Conservation (phyloP, 495 filamentous ascomycete species). For the Hyaloscypha finlandica region DNA sequence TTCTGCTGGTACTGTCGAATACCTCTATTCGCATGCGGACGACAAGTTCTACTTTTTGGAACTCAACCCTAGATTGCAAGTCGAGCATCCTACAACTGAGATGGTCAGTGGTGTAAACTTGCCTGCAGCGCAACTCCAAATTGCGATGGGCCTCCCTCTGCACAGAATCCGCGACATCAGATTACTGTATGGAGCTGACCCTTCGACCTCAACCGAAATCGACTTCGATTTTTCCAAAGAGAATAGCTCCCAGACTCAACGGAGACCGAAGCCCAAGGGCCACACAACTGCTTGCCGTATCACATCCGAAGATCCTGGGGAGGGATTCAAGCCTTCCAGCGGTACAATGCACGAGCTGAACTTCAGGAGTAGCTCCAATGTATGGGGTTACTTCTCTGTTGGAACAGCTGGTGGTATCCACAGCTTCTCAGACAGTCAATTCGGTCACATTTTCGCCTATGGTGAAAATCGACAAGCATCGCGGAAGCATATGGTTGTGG, state of each 20-base stretch:
- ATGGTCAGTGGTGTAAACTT: conserved; percentile 99
- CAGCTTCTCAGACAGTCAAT: conserved; percentile 98
- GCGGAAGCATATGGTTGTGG: conserved; percentile 99
- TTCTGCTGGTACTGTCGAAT: conserved; percentile 97
- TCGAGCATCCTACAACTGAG: conserved; percentile 98
- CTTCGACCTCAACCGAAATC: conserved; percentile 79
- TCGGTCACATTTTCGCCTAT: conserved; percentile 99
- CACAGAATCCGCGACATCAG: conserved; percentile 96
- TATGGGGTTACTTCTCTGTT: conserved; percentile 99
- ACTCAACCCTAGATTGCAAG: conserved; percentile 96
- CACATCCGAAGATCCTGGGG: conserved; percentile 97
- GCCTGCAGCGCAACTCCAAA: conserved; percentile 94
- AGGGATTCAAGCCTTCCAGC: conserved; percentile 99
- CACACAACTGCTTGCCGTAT: conserved; percentile 99
- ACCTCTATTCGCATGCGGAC: conserved; percentile 97
- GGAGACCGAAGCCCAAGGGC: conserved; percentile 88
- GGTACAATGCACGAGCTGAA: conserved; percentile 99
- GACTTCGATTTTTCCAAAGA: conserved; percentile 95
- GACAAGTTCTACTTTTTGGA: conserved; percentile 99
- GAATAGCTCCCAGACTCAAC: conserved; percentile 80
- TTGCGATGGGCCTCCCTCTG: conserved; percentile 97
- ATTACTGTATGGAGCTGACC: conserved; percentile 94
- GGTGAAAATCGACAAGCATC: conserved; percentile 95
- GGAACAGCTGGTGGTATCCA: conserved; percentile 95
- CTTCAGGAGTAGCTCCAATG: conserved; percentile 97